A percentile compares a stretch with the other conserved stretches of the same genome.
These are phyloP conservation scores for Boletus rex-veris DNA, from an alignment of 768 basidiomycete genomes.

Conservation along the genomic window DNA sequence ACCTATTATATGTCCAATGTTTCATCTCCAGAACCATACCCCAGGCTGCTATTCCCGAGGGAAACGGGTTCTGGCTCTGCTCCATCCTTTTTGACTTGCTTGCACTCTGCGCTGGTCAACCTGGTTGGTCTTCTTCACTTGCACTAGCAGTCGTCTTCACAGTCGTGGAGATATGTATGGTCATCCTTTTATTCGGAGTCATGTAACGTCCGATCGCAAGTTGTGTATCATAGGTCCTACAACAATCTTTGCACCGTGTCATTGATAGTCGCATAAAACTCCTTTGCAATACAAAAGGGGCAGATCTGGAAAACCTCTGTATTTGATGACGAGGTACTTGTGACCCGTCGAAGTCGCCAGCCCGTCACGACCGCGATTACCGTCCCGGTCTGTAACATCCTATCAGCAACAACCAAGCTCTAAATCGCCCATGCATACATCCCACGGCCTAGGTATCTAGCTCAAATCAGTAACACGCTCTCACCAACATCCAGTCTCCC, in stretches of 20 bases:
- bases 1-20: no score
- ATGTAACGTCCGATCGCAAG: no score
- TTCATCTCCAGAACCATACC: no score
- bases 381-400: slow-evolving; percentile 64
- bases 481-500: slow-evolving; percentile 75
- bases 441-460: slow-evolving; percentile 59
- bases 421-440: slow-evolving; percentile 58
- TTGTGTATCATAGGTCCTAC: background rate
- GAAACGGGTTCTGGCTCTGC: no score
- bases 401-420: background rate
- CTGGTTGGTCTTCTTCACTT: no score
- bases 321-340: slow-evolving; percentile 78
- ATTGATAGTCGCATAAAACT: slow-evolving; percentile 81
- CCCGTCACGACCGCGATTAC: slow-evolving; percentile 84
- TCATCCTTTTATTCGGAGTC: no score
- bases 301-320: slow-evolving; percentile 62
- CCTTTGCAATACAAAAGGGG: slow-evolving; percentile 67
- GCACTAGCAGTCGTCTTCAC: no score
- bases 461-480: slow-evolving; percentile 15
- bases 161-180: no score
- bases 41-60: no score
- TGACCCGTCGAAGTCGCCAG: slow-evolving; percentile 66
- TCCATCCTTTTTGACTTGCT: no score
- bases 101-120: no score
- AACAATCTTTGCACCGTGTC: slow-evolving; percentile 56